Evolutionary conservation across 331 rosid genomes (phyloP).

Genomic region (Arachis monticola): DNA sequence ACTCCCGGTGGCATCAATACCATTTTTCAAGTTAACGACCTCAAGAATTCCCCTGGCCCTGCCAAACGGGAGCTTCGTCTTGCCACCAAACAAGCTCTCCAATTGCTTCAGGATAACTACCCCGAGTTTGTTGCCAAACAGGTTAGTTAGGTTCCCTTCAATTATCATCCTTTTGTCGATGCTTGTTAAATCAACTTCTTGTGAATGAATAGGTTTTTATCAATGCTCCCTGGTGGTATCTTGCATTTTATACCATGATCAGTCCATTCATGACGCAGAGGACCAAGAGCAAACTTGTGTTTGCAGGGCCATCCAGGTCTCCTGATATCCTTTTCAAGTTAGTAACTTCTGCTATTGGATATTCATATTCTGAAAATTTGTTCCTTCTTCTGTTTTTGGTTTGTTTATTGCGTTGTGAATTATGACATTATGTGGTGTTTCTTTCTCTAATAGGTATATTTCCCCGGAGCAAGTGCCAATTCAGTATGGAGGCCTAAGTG

Average conservation of each 20-base stretch:
- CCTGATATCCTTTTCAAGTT: slow-evolving; percentile 87
- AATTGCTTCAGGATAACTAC: slow-evolving; percentile 89
- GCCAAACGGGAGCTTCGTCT: slow-evolving; percentile 71
- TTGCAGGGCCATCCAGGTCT: slow-evolving; percentile 73
- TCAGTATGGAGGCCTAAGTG: slow-evolving; percentile 92
- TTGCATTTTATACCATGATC: slow-evolving; percentile 83
- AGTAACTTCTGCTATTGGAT: slow-evolving; percentile 14
- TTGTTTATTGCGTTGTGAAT: slow-evolving; percentile 24
- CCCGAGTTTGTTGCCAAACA: slow-evolving; percentile 95
- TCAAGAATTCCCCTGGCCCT: slow-evolving; percentile 89
- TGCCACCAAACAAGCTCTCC: slow-evolving; percentile 88
- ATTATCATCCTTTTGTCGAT: neutral
- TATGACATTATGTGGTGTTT: slow-evolving; percentile 12
- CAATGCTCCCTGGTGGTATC: slow-evolving; percentile 98
- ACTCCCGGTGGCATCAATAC: slow-evolving; percentile 67
- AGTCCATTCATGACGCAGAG: slow-evolving; percentile 89
- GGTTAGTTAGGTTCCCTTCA: slow-evolving; percentile 38
- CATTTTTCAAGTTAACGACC: slow-evolving; percentile 82
- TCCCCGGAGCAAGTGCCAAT: slow-evolving; percentile 89
- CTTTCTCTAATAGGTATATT: slow-evolving; percentile 60
- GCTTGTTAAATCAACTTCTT: slow-evolving; percentile 22
- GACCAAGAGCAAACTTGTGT: slow-evolving; percentile 93
- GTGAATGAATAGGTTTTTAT: slow-evolving; percentile 61
- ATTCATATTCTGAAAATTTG: neutral
- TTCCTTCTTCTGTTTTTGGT: neutral